Evolutionary conservation across 1,284 basidiomycete genomes (phyloP).

Genomic region (Cryptococcus maquisensis): DNA sequence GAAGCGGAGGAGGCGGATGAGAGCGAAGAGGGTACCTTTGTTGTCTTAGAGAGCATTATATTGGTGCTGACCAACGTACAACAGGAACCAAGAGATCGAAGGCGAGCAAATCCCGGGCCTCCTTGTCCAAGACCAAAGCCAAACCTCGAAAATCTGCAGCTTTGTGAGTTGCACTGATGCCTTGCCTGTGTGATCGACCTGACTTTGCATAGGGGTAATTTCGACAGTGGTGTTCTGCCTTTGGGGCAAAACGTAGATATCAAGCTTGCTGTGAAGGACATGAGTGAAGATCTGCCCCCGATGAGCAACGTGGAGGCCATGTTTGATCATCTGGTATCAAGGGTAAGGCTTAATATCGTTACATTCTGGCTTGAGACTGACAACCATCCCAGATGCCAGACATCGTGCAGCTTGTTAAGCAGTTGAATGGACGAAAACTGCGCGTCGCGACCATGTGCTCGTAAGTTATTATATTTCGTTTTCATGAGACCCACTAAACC

Average conservation of each 20-base stretch:
- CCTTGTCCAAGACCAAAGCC: conserved; percentile 41
- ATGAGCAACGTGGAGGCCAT: conserved; percentile 77
- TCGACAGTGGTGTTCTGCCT: conserved; percentile 28
- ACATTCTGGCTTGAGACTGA: background rate
- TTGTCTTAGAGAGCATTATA: too few relatives aligned
- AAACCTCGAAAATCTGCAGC: conserved; percentile 35
- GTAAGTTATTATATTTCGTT: conserved; percentile 23
- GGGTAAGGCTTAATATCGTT: conserved; percentile 15
- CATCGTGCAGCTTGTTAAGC: conserved; percentile 58
- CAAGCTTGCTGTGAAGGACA: conserved; percentile 25
- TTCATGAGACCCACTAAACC: background rate
- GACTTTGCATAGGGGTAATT: conserved; percentile 15
- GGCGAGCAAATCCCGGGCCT: conserved; percentile 37
- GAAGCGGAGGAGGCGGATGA: conserved; percentile 27
- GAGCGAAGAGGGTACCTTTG: conserved; percentile 20
- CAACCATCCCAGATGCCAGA: conserved; percentile 25
- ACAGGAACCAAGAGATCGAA: background rate
- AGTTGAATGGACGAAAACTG: conserved; percentile 72
- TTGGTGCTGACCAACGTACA: too few relatives aligned
- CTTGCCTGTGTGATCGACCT: background rate
- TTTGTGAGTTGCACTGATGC: conserved; percentile 9
- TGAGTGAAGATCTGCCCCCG: conserved; percentile 59
- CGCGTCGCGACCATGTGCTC: conserved; percentile 93
- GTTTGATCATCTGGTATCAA: conserved; percentile 66
- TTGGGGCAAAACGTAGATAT: conserved; percentile 20